Evolutionary conservation across 768 basidiomycete species (phyloP).

Genomic region (Chalciporus piperatus): DNA sequence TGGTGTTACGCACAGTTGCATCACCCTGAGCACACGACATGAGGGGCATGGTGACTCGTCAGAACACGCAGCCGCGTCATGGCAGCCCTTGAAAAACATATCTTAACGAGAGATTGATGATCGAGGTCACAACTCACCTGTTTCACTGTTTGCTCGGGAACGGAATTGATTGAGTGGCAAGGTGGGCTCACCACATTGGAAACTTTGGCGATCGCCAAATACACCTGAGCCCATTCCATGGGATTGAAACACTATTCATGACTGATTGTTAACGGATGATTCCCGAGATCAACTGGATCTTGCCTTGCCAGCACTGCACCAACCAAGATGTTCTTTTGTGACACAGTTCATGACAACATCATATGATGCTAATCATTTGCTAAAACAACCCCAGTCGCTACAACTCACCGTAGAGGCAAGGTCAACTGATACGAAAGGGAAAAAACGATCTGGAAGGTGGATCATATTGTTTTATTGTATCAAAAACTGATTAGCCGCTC

Average conservation of each 20-base stretch:
- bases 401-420: neutral
- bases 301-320: neutral
- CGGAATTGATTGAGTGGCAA: neutral
- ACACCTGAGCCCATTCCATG: neutral
- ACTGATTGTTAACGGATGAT: neutral
- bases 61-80: conserved; percentile 26
- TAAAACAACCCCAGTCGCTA: conserved; percentile 1
- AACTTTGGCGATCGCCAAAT: neutral
- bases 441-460: neutral
- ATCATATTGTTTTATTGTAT: conserved; percentile 33
- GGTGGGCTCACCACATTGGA: neutral
- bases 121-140: conserved; percentile 18
- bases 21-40: conserved; percentile 21
- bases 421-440: neutral
- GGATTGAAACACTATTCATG: neutral
- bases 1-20: conserved; percentile 17
- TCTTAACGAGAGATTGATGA: conserved; percentile 11
- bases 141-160: conserved; percentile 13
- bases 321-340: neutral
- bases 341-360: neutral
- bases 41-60: conserved; percentile 2
- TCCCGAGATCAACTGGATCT: conserved; percentile 6
- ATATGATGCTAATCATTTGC: neutral
- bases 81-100: conserved; percentile 10
- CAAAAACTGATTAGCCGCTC: conserved; percentile 72